Percentiles rank a stretch among this genome's conserved stretches.
Conservation (phyloP, 139 green algal genomes). For the Coelastrella sp. region DNA sequence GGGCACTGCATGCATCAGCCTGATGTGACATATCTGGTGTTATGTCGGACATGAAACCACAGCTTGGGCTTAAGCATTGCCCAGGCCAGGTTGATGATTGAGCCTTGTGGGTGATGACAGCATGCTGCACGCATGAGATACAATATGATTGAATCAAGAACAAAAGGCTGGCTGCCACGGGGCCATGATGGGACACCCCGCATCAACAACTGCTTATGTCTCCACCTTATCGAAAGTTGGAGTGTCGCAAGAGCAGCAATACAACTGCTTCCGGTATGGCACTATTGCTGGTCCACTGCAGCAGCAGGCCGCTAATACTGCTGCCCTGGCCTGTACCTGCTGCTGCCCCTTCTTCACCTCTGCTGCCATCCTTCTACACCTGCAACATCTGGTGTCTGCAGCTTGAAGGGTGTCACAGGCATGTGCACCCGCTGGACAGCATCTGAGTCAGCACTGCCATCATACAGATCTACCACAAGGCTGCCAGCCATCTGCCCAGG, state of each 20-base stretch:
- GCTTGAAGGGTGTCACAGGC: constrained; percentile 15
- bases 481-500: not conserved
- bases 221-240: not conserved
- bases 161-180: too few relatives aligned
- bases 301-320: not conserved
- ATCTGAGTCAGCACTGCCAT: not conserved
- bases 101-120: too few relatives aligned
- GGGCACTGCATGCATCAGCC: too few relatives aligned
- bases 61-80: too few relatives aligned
- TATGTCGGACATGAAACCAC: too few relatives aligned
- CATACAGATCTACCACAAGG: not conserved
- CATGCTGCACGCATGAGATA: too few relatives aligned
- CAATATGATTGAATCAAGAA: too few relatives aligned
- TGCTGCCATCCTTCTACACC: not conserved
- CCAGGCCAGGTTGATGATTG: too few relatives aligned
- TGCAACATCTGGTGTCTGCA: not conserved
- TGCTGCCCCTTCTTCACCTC: not conserved
- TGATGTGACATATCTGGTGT: too few relatives aligned
- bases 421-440: not conserved
- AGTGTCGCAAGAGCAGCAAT: not conserved
- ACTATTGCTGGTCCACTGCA: not conserved
- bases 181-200: too few relatives aligned
- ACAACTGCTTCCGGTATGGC: not conserved
- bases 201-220: too few relatives aligned
- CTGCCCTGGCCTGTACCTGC: not conserved